phyloP scores from a whole-genome alignment of 805 yeast species.

The Pichia eremophila region DNA sequence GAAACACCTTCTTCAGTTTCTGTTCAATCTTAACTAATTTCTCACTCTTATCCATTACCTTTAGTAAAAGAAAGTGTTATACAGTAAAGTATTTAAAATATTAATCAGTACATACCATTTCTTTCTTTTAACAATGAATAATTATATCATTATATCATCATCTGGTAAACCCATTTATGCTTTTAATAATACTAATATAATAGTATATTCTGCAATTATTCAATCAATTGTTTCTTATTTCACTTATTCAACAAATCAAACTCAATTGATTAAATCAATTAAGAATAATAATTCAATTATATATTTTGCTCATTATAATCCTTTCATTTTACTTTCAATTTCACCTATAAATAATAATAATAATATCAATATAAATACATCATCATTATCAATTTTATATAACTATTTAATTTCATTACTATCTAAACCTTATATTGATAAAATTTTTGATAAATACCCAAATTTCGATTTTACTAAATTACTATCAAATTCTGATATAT shows the following conservation, averaged over 20 bases:
- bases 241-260: constrained; percentile 30
- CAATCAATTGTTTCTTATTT: constrained; percentile 73
- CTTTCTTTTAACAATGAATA: too few species aligned
- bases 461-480: constrained; percentile 75
- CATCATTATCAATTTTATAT: constrained; percentile 35
- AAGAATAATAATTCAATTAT: constrained; percentile 33
- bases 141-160: constrained; percentile 44
- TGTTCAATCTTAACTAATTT: too few species aligned
- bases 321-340: constrained; percentile 66
- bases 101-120: too few species aligned
- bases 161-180: constrained; percentile 90
- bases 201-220: constrained; percentile 70
- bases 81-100: too few species aligned
- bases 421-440: constrained; percentile 67
- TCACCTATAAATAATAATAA: too few species aligned
- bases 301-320: constrained; percentile 56
- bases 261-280: constrained; percentile 39
- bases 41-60: too few species aligned
- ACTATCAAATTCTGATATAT: constrained; percentile 64
- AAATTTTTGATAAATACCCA: constrained; percentile 59
- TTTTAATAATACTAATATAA: constrained; percentile 53
- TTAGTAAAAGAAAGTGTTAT: too few species aligned
- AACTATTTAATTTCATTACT: constrained; percentile 74
- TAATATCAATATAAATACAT: too few species aligned
- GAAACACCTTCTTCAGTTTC: too few species aligned